Base-by-base conservation (phyloP, 75 land plant species). In the Selaginella moellendorffii region DNA sequence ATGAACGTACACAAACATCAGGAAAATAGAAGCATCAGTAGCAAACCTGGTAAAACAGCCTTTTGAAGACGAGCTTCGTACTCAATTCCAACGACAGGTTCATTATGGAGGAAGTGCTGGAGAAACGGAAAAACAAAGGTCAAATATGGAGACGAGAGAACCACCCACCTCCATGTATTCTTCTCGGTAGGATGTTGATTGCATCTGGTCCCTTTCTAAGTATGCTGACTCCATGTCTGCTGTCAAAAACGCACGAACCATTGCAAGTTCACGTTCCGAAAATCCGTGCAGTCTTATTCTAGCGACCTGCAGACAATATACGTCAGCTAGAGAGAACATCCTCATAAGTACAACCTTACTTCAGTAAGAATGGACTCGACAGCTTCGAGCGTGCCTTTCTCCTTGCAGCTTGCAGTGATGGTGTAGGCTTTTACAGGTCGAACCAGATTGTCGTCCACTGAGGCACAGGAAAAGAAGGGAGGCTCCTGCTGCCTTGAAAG, bases 191-290 rank as follows among this genome's bases (percentile, higher is more conserved):
- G 64, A 83, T 54, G 90, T 85, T 28, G 96, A 93, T 60, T 85
- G 90, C 78, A 85, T 83, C 63, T 89, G 96, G 54, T 93, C 96
- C 31, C 85, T 95, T 71, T 93, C 96, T 29, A 89, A 42, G 71
- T 83, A 93, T 8, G 96, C 87, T 68, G 96, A 89, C 68, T 93
- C 98, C 54, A 93, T 83, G 67, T 93, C 96, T 66, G 96, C 88
- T 85, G 88, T 72, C 68, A 88, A 65, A 26, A 85, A 69, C 67
- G 98, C 85, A 62, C 96, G 96, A 26, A 75, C 96, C 23, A 82
- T 58, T 27, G 96, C 75, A 67, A 89, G 74, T 72, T 93, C 98
- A 62, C 85, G 89, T 42, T 88, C 98, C 46, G 96, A 85, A 71
- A 93, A 93, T 31, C 98, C 96, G 79, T 93, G 90, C 19, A 78